Conservation (phyloP, 768 basidiomycete species). For the Lentinula edodes region DNA sequence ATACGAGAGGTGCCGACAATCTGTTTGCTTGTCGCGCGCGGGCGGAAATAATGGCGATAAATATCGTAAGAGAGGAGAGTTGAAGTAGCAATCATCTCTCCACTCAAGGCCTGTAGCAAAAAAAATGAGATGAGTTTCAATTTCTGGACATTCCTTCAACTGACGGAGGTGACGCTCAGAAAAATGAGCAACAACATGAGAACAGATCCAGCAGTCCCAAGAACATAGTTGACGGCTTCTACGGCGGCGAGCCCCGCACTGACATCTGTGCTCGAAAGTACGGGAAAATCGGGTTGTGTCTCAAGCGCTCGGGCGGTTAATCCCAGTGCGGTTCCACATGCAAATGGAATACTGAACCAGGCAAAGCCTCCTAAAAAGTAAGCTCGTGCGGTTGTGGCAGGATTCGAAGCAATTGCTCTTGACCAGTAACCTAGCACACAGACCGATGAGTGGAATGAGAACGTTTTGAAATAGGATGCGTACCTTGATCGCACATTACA, state of each 20-base stretch:
- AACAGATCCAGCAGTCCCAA: constrained; percentile 29
- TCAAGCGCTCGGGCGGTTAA: constrained; percentile 25
- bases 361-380: constrained; percentile 30
- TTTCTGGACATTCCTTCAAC: not conserved
- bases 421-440: constrained; percentile 13
- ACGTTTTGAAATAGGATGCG: not conserved
- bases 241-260: constrained; percentile 23
- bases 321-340: constrained; percentile 37
- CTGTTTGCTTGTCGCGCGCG: constrained; percentile 11
- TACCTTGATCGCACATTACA: constrained; percentile 15
- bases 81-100: constrained; percentile 28
- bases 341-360: constrained; percentile 37
- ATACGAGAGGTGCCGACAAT: constrained; percentile 10
- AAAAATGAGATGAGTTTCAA: not conserved
- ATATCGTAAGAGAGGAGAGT: constrained; percentile 17
- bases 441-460: not conserved
- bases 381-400: constrained; percentile 22
- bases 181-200: constrained; percentile 27
- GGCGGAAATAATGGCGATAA: constrained; percentile 13
- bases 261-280: constrained; percentile 3
- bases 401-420: constrained; percentile 25
- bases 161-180: constrained; percentile 29
- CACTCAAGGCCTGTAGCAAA: constrained; percentile 11
- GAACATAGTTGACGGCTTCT: constrained; percentile 23
- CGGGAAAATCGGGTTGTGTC: constrained; percentile 8